phyloP scores from a whole-genome alignment of 805 yeast species.

The Grigorovia humatica region DNA sequence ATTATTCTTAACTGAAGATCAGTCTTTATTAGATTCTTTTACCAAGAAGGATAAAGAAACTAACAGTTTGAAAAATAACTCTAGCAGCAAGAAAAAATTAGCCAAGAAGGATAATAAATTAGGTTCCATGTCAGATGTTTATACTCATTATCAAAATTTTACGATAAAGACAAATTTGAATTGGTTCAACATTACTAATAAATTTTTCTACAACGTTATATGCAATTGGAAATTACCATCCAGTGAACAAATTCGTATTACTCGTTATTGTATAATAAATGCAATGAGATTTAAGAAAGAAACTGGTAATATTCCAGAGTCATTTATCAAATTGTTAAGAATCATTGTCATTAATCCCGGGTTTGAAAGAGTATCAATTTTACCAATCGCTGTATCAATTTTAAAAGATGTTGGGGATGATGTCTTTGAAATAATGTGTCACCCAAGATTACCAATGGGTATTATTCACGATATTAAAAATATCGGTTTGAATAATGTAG shows the following conservation, averaged over 20 bases:
- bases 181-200: conserved; percentile 25
- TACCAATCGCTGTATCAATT: conserved; percentile 57
- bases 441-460: conserved; percentile 63
- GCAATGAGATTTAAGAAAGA: conserved; percentile 26
- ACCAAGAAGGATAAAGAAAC: conserved; percentile 9
- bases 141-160: conserved; percentile 56
- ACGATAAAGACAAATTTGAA: conserved; percentile 30
- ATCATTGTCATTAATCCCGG: conserved; percentile 62
- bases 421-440: conserved; percentile 48
- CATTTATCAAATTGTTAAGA: conserved; percentile 35
- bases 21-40: conserved; percentile 22
- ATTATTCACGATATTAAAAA: conserved; percentile 19
- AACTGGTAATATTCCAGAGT: conserved; percentile 20
- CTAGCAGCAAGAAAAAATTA: conserved; percentile 22
- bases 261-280: conserved; percentile 34
- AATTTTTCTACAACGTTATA: conserved; percentile 42
- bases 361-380: conserved; percentile 45
- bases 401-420: conserved; percentile 38
- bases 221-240: conserved; percentile 44
- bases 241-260: conserved; percentile 52
- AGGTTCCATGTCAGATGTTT: conserved; percentile 52
- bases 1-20: conserved; percentile 30
- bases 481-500: conserved; percentile 5
- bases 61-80: neutral
- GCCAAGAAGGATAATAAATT: conserved; percentile 36